A percentile compares a stretch with the other conserved stretches of the same genome.
Conservation (phyloP, 2,329 filamentous ascomycete genomes). For the Amauroascus verrucosus region DNA sequence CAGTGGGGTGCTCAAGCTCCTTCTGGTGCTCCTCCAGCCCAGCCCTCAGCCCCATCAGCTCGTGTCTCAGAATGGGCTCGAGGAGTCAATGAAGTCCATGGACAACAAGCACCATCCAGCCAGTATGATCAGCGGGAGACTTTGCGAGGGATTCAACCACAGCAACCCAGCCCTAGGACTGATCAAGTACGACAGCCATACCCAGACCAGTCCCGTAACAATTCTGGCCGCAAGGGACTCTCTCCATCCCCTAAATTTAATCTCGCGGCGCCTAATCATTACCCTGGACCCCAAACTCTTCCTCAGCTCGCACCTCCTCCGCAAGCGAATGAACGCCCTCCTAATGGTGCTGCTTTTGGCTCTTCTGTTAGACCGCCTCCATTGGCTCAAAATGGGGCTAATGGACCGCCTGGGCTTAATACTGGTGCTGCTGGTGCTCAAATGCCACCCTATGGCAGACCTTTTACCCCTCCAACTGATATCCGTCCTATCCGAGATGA, state of each 20-base stretch:
- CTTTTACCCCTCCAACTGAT: conserved; percentile 72
- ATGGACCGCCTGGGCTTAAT: conserved; percentile 47
- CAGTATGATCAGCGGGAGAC: conserved; percentile 71
- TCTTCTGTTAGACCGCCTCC: conserved; percentile 37
- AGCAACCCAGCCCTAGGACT: conserved; percentile 66
- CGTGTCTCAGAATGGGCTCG: conserved; percentile 52
- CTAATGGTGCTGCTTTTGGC: conserved; percentile 20
- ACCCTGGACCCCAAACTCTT: conserved; percentile 41
- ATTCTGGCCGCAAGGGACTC: conserved; percentile 44
- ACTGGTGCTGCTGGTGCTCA: conserved; percentile 45
- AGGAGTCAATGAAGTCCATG: conserved; percentile 58
- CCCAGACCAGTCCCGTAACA: conserved; percentile 49
- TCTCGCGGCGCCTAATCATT: conserved; percentile 44
- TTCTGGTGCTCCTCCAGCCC: conserved; percentile 38
- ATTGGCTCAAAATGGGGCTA: conserved; percentile 30
- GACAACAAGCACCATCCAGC: conserved; percentile 50
- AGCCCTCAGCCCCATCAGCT: conserved; percentile 55
- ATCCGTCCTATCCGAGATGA: conserved; percentile 73
- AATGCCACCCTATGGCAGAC: conserved; percentile 62
- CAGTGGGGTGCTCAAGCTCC: conserved; percentile 74
- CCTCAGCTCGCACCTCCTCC: conserved; percentile 43
- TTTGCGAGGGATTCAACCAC: conserved; percentile 57
- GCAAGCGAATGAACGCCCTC: conserved; percentile 32
- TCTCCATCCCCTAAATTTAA: conserved; percentile 52
- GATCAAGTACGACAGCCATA: conserved; percentile 57